Conservation (phyloP, 2,329 filamentous ascomycete genomes). For the Paraphoma sp. region DNA sequence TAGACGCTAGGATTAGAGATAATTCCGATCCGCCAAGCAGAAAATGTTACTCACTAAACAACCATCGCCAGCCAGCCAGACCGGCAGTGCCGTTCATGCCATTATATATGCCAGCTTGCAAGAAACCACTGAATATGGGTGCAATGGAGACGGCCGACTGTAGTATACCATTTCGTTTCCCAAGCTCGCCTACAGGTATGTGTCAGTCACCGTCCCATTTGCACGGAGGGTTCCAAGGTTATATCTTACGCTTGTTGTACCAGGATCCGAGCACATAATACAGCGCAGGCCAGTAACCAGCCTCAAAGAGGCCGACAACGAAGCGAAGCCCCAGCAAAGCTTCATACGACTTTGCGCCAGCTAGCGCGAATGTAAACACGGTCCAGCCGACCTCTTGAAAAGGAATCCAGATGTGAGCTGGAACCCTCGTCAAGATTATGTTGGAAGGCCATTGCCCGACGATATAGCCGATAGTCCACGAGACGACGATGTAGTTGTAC, state of each 20-base stretch:
- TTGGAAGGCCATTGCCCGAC: constrained; percentile 31
- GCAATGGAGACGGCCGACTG: constrained; percentile 22
- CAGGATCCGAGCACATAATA: constrained; percentile 47
- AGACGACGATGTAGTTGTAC: constrained; percentile 56
- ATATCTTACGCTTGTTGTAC: constrained; percentile 21
- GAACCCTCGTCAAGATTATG: constrained; percentile 28
- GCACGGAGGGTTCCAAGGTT: neutral
- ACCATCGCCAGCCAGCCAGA: constrained; percentile 43
- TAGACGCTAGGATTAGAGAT: neutral
- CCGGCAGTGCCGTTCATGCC: constrained; percentile 66
- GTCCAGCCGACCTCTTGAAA: constrained; percentile 10
- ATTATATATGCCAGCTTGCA: constrained; percentile 61
- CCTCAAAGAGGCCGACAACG: constrained; percentile 17
- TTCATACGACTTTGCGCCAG: constrained; percentile 19
- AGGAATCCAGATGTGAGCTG: constrained; percentile 14
- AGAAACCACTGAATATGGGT: constrained; percentile 43
- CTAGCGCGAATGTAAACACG: constrained; percentile 17
- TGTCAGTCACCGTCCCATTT: constrained; percentile 20
- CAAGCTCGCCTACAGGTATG: constrained; percentile 16
- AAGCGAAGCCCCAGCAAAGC: constrained; percentile 14
- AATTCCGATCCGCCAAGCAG: neutral
- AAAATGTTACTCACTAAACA: constrained; percentile 15
- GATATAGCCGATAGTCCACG: constrained; percentile 68
- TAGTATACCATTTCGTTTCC: constrained; percentile 22
- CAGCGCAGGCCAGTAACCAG: constrained; percentile 22